These are phyloP conservation scores for Diaporthe sp. DNA, from an alignment of 2,329 filamentous ascomycete genomes.

Conservation along the genomic window DNA sequence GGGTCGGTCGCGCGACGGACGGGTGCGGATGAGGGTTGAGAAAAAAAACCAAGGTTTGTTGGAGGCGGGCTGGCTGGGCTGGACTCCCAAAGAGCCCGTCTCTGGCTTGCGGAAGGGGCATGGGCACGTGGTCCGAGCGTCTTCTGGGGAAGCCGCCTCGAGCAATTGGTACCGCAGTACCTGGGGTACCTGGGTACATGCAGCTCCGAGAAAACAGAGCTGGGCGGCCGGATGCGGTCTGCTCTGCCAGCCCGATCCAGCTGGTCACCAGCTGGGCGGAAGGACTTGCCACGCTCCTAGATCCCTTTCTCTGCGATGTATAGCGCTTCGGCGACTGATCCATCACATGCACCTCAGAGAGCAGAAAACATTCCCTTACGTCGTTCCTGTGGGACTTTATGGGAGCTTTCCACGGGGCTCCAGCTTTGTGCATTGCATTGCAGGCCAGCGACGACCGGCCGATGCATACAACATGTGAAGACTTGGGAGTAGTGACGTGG, in stretches of 20 bases:
- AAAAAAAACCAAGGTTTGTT: constrained; percentile 39
- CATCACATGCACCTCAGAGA: not conserved
- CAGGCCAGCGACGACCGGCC: not conserved
- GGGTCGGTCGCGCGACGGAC: constrained; percentile 36
- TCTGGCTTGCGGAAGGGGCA: not conserved
- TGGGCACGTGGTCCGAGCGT: constrained; percentile 30
- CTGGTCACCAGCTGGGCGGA: constrained; percentile 14
- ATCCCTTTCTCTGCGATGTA: not conserved
- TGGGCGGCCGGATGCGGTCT: constrained; percentile 6
- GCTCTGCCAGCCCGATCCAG: not conserved
- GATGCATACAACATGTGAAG: not conserved
- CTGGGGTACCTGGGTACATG: constrained; percentile 13
- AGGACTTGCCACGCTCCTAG: not conserved
- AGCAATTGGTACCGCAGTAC: not conserved
- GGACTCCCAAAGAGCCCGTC: constrained; percentile 14
- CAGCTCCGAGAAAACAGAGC: not conserved
- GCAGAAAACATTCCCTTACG: too few relatives aligned
- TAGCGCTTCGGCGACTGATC: not conserved
- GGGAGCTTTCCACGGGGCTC: not conserved
- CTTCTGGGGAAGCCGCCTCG: constrained; percentile 20
- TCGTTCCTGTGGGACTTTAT: not conserved
- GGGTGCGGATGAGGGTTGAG: constrained; percentile 33
- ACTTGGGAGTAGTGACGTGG: not conserved
- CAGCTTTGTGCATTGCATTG: not conserved
- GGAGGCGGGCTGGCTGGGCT: constrained; percentile 30